Evolutionary conservation across 1,284 basidiomycete species (phyloP).

Genomic region (Chalciporus sp.): DNA sequence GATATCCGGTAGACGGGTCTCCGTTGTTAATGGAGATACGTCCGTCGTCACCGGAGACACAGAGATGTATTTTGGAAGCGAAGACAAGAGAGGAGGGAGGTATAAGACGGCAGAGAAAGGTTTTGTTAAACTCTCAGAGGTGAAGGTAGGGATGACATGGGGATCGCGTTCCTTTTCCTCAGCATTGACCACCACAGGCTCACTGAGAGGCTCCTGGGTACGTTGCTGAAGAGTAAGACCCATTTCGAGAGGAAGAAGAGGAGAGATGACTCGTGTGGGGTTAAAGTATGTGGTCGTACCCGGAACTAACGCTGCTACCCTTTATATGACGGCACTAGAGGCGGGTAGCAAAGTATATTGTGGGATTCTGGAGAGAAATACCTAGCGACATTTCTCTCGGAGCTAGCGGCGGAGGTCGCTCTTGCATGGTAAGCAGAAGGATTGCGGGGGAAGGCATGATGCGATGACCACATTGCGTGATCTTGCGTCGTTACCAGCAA

Average conservation of each 20-base stretch:
- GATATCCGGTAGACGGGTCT: conserved; percentile 79
- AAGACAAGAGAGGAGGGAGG: conserved; percentile 79
- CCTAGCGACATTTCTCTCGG: background rate
- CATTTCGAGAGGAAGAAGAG: conserved; percentile 26
- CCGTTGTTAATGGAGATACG: conserved; percentile 56
- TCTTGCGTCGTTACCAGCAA: conserved; percentile 26
- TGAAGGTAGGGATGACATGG: conserved; percentile 62
- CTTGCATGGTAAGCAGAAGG: background rate
- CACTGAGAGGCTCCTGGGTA: conserved; percentile 19
- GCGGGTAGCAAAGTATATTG: background rate
- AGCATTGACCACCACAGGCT: background rate
- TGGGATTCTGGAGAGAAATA: background rate
- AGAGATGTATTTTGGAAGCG: conserved; percentile 51
- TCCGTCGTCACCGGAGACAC: conserved; percentile 30
- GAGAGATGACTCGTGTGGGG: conserved; percentile 1
- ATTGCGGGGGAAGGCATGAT: conserved; percentile 18
- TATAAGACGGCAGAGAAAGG: conserved; percentile 63
- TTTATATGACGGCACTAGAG: conserved; percentile 7
- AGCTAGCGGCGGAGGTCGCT: background rate
- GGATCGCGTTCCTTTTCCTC: conserved; percentile 43
- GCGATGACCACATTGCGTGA: conserved; percentile 34
- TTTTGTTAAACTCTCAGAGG: conserved; percentile 38
- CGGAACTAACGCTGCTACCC: background rate
- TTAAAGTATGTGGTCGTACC: background rate
- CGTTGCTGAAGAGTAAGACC: conserved; percentile 36